Conservation (phyloP, 257 asterid species). For the Solanum arcanum region DNA sequence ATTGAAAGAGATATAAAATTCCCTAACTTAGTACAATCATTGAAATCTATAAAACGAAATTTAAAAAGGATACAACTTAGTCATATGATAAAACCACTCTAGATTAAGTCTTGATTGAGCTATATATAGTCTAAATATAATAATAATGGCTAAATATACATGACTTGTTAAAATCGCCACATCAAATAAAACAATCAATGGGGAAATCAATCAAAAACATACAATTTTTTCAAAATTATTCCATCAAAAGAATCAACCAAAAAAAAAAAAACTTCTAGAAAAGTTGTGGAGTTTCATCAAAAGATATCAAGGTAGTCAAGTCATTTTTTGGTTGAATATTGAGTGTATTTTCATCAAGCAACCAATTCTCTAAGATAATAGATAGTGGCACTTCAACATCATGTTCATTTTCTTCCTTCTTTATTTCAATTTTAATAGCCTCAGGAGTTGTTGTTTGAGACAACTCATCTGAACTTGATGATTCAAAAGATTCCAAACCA, state of each 20-base stretch:
- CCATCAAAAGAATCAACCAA: not conserved
- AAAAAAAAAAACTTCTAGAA: conserved; percentile 13
- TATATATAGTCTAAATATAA: not conserved
- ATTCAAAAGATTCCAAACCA: conserved; percentile 46
- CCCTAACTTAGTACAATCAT: too few species aligned
- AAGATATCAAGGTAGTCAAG: not conserved
- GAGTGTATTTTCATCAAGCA: conserved; percentile 23
- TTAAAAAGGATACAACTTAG: not conserved
- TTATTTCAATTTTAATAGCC: conserved; percentile 15
- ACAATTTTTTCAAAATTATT: not conserved
- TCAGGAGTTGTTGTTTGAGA: conserved; percentile 39
- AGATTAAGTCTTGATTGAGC: not conserved
- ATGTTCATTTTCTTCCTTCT: conserved; percentile 9
- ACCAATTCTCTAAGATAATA: conserved; percentile 51
- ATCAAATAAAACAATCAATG: not conserved
- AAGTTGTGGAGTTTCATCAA: conserved; percentile 20
- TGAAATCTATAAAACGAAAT: not conserved
- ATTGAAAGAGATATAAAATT: too few species aligned
- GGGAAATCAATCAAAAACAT: not conserved
- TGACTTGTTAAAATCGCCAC: not conserved
- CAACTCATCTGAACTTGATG: conserved; percentile 21
- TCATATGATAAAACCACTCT: not conserved
- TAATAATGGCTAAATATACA: not conserved
- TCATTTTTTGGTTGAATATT: not conserved
- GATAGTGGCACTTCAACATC: conserved; percentile 22